Evolutionary conservation across 169 alveolate species (phyloP), one percentile per base, ranked within the genome.

Genomic region (Plasmodium coatneyi): DNA sequence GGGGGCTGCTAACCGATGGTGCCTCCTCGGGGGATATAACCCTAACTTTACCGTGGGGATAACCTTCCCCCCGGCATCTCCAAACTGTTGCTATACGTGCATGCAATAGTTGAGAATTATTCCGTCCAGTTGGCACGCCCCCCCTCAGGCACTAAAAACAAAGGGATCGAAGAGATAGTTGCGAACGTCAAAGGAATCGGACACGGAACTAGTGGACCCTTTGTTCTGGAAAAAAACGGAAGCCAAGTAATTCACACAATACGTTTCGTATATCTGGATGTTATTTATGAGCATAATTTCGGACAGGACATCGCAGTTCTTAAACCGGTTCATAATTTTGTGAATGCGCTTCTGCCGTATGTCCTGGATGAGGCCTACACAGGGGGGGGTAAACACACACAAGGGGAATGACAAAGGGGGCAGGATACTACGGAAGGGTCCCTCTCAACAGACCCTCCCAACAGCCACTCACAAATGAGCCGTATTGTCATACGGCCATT

Each of bases 241-340:
- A n/a, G 94, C 94, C 83, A 89, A 89, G 46, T 89, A 89, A 70
- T 89, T 89, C 32, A 89, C 90, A 28, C 94, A 89, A 66, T 89
- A 89, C 4, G 94, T 89, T n/a, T 89, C 94, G 56, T 89, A 89
- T 6, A 89, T 89, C 56, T 89, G 94, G n/a, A 89, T 89, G 32
- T 89, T 89, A 34, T 89, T 89, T 28, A 89, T 89, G 2, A 89
- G 60, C 81, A 89, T 36, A 16, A 89, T 79, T 30, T 89, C 94
- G 0, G 94, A 89, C 46, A 89, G 41, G n/a, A 70, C 72, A 28
- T 89, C 89, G 52, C 83, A 79, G 41, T 34, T 89, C 32, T 89
- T 89, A 56, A 89, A 78, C 36, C 79, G 79, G 82, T 79, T 89
- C 94, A 89, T 79, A 79, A 89, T 89, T 22, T 89, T 89, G 71